These are phyloP conservation scores for Metschnikowia sp. DNA, from an alignment of 805 yeast genomes.

Conservation along the genomic window DNA sequence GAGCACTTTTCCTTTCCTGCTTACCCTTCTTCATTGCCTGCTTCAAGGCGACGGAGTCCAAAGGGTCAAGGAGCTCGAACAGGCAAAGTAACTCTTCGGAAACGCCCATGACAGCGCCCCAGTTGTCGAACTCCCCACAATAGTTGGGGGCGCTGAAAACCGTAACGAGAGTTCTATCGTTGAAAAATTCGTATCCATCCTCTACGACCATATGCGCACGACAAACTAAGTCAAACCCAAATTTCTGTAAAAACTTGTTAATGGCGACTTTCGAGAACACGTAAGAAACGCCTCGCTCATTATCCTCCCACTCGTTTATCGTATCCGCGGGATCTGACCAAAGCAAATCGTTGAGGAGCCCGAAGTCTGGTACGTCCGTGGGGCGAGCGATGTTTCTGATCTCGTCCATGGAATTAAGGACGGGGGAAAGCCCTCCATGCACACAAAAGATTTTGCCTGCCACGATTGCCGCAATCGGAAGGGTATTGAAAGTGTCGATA, in stretches of 20 bases:
- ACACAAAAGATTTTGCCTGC: conserved; percentile 93
- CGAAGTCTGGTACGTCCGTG: conserved; percentile 83
- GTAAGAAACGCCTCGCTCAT: conserved; percentile 79
- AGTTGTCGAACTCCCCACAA: conserved; percentile 83
- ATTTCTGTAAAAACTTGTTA: conserved; percentile 68
- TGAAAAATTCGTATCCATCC: conserved; percentile 75
- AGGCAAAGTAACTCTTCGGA: conserved; percentile 89
- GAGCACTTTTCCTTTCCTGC: conserved; percentile 72
- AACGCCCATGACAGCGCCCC: conserved; percentile 99
- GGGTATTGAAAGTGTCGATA: conserved; percentile 90
- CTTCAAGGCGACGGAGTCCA: conserved; percentile 88
- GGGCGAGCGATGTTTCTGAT: conserved; percentile 74
- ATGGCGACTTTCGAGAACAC: conserved; percentile 79
- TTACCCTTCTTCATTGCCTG: conserved; percentile 94
- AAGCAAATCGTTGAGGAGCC: conserved; percentile 68
- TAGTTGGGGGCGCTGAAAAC: conserved; percentile 75
- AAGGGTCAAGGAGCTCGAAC: conserved; percentile 89
- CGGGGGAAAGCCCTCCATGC: conserved; percentile 82
- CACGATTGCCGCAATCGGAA: conserved; percentile 93
- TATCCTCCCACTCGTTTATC: conserved; percentile 82
- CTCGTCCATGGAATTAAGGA: conserved; percentile 68
- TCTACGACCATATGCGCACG: conserved; percentile 88
- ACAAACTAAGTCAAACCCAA: conserved; percentile 77
- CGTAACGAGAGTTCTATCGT: conserved; percentile 66
- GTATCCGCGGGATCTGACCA: conserved; percentile 89